phyloP scores from a whole-genome alignment of 305 asterid genomes.

The Fraxinus sp. region DNA sequence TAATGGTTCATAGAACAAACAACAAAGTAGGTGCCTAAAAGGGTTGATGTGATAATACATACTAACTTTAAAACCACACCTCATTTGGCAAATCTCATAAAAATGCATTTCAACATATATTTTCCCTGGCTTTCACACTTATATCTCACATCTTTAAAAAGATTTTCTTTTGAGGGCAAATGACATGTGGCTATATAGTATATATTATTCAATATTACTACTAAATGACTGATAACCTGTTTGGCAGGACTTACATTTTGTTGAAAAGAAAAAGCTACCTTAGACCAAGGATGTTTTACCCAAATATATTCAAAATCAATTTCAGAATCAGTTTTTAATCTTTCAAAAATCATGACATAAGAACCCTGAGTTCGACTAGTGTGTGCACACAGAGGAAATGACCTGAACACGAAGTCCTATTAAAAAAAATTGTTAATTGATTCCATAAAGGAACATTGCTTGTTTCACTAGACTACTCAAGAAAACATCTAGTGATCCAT shows the following conservation, averaged over 20 bases:
- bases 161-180: neutral
- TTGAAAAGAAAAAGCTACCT: neutral
- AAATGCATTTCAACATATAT: constrained; percentile 36
- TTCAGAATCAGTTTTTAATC: neutral
- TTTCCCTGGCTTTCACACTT: constrained; percentile 38
- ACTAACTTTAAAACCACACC: constrained; percentile 30
- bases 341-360: neutral
- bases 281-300: no score
- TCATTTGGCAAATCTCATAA: constrained; percentile 32
- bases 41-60: constrained; percentile 32
- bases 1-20: constrained; percentile 3
- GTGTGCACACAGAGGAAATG: neutral
- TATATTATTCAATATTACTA: neutral
- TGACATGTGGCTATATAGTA: neutral
- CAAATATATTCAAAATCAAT: no score
- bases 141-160: constrained; percentile 10
- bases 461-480: neutral
- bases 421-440: neutral
- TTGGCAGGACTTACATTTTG: neutral
- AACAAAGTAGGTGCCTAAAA: constrained; percentile 12
- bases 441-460: neutral
- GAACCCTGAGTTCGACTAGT: neutral
- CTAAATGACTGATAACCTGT: neutral
- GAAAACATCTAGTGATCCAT: neutral
- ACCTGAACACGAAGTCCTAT: neutral